Conservation (phyloP, 1,139 yeast species). For the Geotrichum candidum region DNA sequence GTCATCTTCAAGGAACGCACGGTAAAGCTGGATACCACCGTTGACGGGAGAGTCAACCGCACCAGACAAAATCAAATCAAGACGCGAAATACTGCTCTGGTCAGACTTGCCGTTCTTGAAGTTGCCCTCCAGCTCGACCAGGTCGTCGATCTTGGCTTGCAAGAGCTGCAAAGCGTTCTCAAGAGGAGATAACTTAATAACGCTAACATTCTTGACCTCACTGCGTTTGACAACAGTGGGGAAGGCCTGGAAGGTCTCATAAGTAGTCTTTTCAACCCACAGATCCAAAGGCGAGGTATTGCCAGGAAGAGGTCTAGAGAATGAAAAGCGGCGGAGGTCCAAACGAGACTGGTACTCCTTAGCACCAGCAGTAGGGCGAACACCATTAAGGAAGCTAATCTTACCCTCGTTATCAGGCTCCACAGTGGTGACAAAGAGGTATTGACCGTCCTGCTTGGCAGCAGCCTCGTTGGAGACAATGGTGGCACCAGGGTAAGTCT, state of each 20-base stretch:
- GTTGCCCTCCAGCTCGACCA: conserved; percentile 61
- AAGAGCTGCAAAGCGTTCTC: conserved; percentile 74
- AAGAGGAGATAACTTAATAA: conserved; percentile 71
- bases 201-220: conserved; percentile 52
- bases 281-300: conserved; percentile 65
- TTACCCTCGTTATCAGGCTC: conserved; percentile 42
- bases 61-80: conserved; percentile 75
- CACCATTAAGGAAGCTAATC: conserved; percentile 10
- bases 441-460: conserved; percentile 66
- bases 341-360: conserved; percentile 37
- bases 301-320: conserved; percentile 68
- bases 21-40: conserved; percentile 84
- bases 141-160: conserved; percentile 62
- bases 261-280: conserved; percentile 86
- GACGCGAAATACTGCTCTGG: conserved; percentile 46
- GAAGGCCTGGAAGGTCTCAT: conserved; percentile 68
- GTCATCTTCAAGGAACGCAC: conserved; percentile 54
- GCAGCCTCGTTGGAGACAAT: conserved; percentile 64
- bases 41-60: conserved; percentile 90
- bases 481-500: conserved; percentile 77
- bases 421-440: conserved; percentile 64
- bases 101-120: conserved; percentile 48
- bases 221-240: conserved; percentile 86
- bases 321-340: conserved; percentile 65
- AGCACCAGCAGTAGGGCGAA: conserved; percentile 28